A percentile compares a stretch with the other conserved stretches of the same genome.
phyloP scores from a whole-genome alignment of 2,329 filamentous ascomycete genomes.

The Arthrobotrys pseudoclavata region DNA sequence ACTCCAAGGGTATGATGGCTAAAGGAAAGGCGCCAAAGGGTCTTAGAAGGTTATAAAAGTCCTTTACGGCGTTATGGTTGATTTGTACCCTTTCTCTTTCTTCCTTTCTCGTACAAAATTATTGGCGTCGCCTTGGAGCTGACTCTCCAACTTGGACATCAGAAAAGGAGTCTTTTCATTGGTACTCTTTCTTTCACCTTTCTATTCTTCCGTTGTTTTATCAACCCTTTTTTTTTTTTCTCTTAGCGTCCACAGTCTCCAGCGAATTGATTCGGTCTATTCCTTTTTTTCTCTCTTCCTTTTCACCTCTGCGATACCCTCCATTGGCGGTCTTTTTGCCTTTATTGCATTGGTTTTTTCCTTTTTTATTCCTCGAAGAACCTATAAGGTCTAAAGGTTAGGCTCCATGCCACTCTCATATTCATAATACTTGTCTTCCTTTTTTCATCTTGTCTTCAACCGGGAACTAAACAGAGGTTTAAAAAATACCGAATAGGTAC shows the following conservation, averaged over 20 bases:
- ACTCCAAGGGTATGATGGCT: constrained; percentile 45
- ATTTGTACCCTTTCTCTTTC: constrained; percentile 1
- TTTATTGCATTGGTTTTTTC: constrained; percentile 25
- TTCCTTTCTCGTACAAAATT: constrained; percentile 29
- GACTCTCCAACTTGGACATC: not conserved
- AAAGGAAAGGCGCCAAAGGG: constrained; percentile 49
- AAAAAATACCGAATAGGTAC: constrained; percentile 50
- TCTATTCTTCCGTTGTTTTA: constrained; percentile 26
- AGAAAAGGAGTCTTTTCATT: constrained; percentile 11
- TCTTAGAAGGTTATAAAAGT: constrained; percentile 47
- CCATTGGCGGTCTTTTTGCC: constrained; percentile 45
- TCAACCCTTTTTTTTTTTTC: constrained; percentile 9
- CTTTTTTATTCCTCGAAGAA: constrained; percentile 7
- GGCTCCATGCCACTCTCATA: constrained; percentile 35
- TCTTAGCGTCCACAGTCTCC: constrained; percentile 24
- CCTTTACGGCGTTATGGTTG: constrained; percentile 8
- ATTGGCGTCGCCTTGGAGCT: constrained; percentile 19
- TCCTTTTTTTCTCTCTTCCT: constrained; percentile 8
- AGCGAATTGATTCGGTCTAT: constrained; percentile 46
- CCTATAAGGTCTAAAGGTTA: constrained; percentile 13
- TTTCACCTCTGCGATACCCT: constrained; percentile 33
- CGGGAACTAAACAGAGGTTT: constrained; percentile 48
- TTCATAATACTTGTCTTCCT: constrained; percentile 7
- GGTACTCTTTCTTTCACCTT: constrained; percentile 7
- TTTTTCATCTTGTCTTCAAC: constrained; percentile 29